phyloP scores from a whole-genome alignment of 805 yeast genomes.

The Myxozyma lipomycoides region DNA sequence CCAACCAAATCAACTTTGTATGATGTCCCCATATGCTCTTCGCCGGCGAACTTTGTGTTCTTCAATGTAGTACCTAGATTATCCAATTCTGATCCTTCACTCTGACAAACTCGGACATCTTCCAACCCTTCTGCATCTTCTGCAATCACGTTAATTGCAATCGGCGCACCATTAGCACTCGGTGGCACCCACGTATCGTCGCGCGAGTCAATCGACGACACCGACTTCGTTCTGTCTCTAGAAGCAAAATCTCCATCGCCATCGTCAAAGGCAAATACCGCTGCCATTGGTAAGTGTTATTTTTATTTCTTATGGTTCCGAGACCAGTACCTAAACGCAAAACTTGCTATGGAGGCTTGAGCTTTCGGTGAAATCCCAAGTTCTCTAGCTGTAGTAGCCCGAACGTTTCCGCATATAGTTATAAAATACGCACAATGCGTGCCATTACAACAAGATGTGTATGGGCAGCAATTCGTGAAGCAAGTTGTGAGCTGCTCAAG shows the following conservation, averaged over 20 bases:
- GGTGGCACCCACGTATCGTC: constrained; percentile 14
- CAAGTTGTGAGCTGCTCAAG: too few species aligned
- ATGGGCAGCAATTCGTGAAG: too few species aligned
- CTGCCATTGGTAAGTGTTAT: constrained; percentile 26
- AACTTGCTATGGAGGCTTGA: background rate
- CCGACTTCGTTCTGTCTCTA: constrained; percentile 15
- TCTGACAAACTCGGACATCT: background rate
- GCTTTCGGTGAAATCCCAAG: background rate
- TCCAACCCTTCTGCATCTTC: constrained; percentile 1
- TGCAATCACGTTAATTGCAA: background rate
- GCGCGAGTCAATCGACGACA: constrained; percentile 19
- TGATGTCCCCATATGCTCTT: constrained; percentile 44
- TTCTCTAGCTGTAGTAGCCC: too few species aligned
- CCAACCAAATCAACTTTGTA: constrained; percentile 49
- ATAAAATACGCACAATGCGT: background rate
- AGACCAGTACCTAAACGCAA: too few species aligned
- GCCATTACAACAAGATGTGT: too few species aligned
- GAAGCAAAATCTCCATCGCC: constrained; percentile 16
- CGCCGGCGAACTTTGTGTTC: constrained; percentile 9
- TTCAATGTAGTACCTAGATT: constrained; percentile 13
- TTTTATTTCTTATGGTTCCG: background rate
- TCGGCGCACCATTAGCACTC: background rate
- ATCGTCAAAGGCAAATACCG: constrained; percentile 33
- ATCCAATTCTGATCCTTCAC: constrained; percentile 12
- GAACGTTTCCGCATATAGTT: too few species aligned